phyloP scores from a whole-genome alignment of 2,329 filamentous ascomycete species.

The Beauveria varroae region DNA sequence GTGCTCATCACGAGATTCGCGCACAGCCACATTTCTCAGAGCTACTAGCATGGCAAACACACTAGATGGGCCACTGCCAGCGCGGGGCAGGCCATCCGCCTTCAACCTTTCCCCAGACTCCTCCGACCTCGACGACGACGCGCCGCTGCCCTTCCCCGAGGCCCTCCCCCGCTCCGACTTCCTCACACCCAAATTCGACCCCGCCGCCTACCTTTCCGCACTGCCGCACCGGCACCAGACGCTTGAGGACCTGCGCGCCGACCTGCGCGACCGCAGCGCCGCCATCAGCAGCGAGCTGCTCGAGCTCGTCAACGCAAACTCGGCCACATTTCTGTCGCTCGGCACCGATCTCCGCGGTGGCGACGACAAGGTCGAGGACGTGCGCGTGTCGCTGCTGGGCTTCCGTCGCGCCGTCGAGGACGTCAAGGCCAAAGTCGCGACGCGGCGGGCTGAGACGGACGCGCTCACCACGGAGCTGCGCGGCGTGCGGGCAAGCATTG shows the following conservation, averaged over 20 bases:
- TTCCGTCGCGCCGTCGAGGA: conserved; percentile 77
- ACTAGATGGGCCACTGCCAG: background rate
- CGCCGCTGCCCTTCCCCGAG: conserved; percentile 77
- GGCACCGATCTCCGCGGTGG: conserved; percentile 78
- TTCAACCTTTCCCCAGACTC: conserved; percentile 38
- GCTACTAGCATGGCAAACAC: background rate
- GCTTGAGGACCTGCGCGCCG: conserved; percentile 82
- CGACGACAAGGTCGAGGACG: conserved; percentile 84
- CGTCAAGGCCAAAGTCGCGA: conserved; percentile 58
- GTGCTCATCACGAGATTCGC: too few species aligned
- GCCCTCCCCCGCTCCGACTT: conserved; percentile 81
- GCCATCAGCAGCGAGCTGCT: conserved; percentile 79
- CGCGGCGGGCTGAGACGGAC: conserved; percentile 56
- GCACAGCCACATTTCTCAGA: background rate
- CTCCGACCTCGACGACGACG: conserved; percentile 46
- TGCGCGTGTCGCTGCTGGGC: conserved; percentile 77
- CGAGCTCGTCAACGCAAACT: conserved; percentile 92
- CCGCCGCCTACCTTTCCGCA: conserved; percentile 71
- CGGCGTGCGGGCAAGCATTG: conserved; percentile 55
- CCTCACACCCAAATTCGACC: conserved; percentile 67
- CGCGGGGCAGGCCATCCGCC: conserved; percentile 15
- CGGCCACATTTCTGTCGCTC: conserved; percentile 80
- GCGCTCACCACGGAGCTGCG: conserved; percentile 59
- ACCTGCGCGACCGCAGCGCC: conserved; percentile 73
- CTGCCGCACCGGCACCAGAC: conserved; percentile 87